Percentiles rank a stretch among this genome's conserved stretches.
Evolutionary conservation across 345 rosid species (phyloP).

Genomic region (Hevea brasiliensis): DNA sequence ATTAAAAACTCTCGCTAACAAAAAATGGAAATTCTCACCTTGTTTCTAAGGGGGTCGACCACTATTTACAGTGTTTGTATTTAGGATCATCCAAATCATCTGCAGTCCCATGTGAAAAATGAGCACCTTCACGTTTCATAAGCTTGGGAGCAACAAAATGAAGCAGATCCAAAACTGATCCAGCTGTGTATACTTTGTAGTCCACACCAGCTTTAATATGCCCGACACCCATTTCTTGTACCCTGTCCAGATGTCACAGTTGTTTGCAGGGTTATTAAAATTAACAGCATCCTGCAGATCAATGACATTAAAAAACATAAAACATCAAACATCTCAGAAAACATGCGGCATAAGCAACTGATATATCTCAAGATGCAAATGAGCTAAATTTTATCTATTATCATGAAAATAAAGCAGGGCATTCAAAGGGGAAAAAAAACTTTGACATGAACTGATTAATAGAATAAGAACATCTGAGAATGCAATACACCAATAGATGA

Average conservation of each 20-base stretch:
- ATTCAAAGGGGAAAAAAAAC: background rate
- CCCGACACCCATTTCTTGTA: conserved; percentile 52
- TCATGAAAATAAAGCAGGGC: background rate
- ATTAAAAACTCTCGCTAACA: background rate
- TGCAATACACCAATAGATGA: background rate
- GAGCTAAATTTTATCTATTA: background rate
- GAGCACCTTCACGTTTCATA: conserved; percentile 63
- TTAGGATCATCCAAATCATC: conserved; percentile 64
- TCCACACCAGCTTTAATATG: conserved; percentile 53
- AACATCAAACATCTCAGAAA: background rate
- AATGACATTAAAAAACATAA: conserved; percentile 6
- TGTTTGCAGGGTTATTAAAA: conserved; percentile 35
- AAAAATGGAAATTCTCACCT: conserved; percentile 37
- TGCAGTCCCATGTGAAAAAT: conserved; percentile 71
- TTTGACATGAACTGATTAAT: background rate
- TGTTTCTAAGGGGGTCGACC: conserved; percentile 77
- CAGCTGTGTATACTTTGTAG: conserved; percentile 55
- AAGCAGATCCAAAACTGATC: conserved; percentile 55
- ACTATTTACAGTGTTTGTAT: conserved; percentile 55
- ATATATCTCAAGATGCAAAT: background rate
- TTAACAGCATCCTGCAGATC: conserved; percentile 46
- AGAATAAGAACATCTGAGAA: background rate
- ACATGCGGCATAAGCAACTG: too few species aligned
- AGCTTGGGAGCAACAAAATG: conserved; percentile 60
- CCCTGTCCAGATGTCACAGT: conserved; percentile 64